Evolutionary conservation across 495 filamentous ascomycete genomes (phyloP), one percentile per base, ranked within the genome.

Genomic region (Aspergillus coremiiformis): DNA sequence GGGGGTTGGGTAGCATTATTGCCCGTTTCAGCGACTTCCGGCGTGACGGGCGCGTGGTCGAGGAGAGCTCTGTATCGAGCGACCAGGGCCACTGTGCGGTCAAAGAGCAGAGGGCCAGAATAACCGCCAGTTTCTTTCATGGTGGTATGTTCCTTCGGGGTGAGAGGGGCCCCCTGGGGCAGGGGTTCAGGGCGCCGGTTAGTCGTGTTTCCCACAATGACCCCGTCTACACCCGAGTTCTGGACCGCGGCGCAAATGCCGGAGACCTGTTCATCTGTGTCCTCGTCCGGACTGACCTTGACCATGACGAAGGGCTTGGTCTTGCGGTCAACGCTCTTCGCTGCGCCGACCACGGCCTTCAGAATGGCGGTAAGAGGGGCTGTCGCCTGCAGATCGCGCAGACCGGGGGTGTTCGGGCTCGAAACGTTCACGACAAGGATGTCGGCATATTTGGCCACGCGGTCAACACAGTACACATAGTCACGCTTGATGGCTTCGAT

Each of bases 171-270:
- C 7, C 82, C 84, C 29, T 76, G 62, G 12, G 88, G 82, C 8
- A 87, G 62, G n/a, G 87, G 67, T 3, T 79, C 81, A 2, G 85
- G 80, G 11, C 93, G 78, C 52, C 79, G 77, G 67, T 90, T 95
- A 2, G 93, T 98, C 0, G 93, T 98, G 69, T 98, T 98, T 0
- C 90, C 92, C n/a, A 98, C 92, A 58, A 97, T 95, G 4, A 98
- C 84, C 0, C 93, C 93, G 54, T 95, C 89, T 4, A 96, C 89
- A 9, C 90, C 90, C 39, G 86, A 84, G 35, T 77, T 76, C 78
- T 83, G 86, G 30, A 96, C 83, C 0, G 93, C 93, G 44, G 89
- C 78, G 56, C 89, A 92, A 43, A 96, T 95, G 3, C 90, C 93
- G 20, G 79, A 75, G 48, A 98, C 80, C 59, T 96, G 87, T 39